Evolutionary conservation across 2,329 filamentous ascomycete species (phyloP).

Genomic region (Colletotrichum paranaense): DNA sequence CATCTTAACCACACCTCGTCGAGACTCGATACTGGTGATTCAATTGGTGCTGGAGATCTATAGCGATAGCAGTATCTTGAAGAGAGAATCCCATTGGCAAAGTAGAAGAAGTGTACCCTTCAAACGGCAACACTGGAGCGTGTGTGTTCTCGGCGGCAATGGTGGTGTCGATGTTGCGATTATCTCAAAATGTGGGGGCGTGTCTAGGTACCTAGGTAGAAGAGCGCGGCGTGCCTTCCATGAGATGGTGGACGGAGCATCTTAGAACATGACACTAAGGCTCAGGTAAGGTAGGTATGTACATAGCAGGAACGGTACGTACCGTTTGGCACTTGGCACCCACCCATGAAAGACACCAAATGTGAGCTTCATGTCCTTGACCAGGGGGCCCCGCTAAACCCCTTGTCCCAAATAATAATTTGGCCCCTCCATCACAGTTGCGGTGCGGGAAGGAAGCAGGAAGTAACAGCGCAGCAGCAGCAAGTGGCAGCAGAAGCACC

Average conservation of each 20-base stretch:
- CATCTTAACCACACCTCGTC: neutral
- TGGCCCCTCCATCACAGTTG: slow-evolving; percentile 50
- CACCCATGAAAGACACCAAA: neutral
- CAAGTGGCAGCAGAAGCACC: neutral
- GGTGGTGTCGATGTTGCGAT: neutral
- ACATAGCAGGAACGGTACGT: neutral
- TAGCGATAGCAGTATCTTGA: neutral
- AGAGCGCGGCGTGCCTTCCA: neutral
- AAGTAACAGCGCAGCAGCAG: neutral
- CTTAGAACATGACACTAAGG: neutral
- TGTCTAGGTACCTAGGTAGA: neutral
- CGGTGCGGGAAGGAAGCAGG: slow-evolving; percentile 7
- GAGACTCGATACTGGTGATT: neutral
- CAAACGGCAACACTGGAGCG: neutral
- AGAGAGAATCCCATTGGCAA: neutral
- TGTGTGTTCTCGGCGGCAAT: neutral
- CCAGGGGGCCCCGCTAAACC: slow-evolving; percentile 29
- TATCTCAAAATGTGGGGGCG: slow-evolving; percentile 1
- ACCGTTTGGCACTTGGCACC: neutral
- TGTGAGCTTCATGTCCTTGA: slow-evolving; percentile 6
- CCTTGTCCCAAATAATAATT: slow-evolving; percentile 47
- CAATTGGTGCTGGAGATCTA: neutral
- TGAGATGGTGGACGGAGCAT: neutral
- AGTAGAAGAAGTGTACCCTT: neutral
- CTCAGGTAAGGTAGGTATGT: too few species aligned